phyloP scores from a whole-genome alignment of 768 basidiomycete species.

The Leccinellum luteum region DNA sequence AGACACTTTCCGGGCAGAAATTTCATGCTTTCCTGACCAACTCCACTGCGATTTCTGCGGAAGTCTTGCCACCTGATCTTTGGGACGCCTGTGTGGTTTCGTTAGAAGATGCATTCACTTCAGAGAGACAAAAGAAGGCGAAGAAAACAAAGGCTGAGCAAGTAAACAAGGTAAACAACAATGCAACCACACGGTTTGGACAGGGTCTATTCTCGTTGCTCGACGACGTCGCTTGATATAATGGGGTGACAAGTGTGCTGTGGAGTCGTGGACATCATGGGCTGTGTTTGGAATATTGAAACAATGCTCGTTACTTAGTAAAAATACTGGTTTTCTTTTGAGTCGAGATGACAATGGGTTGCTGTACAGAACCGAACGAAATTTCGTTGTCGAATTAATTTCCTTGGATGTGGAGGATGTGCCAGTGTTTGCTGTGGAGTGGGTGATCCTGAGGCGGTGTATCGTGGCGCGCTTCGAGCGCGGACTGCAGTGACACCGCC shows the following conservation, averaged over 20 bases:
- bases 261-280: no score
- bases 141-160: slow-evolving; percentile 34
- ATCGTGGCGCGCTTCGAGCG: no score
- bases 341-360: no score
- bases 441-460: no score
- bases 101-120: slow-evolving; percentile 47
- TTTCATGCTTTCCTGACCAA: slow-evolving; percentile 56
- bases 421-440: no score
- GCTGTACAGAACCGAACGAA: no score
- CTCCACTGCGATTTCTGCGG: slow-evolving; percentile 16
- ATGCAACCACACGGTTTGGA: slow-evolving; percentile 8
- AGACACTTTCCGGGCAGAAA: slow-evolving; percentile 53
- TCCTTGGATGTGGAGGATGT: no score
- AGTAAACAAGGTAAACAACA: slow-evolving; percentile 24
- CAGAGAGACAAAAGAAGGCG: slow-evolving; percentile 45
- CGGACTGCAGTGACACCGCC: no score
- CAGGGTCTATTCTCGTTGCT: slow-evolving; percentile 41
- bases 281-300: no score
- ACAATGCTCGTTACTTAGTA: no score
- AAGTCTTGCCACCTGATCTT: slow-evolving; percentile 32
- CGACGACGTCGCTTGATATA: slow-evolving; percentile 34
- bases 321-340: no score
- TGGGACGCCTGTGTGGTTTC: slow-evolving; percentile 49
- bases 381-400: no score
- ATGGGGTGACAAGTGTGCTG: not conserved